Conservation (phyloP, 164 flowering plant species). For the Akebia trifoliata region DNA sequence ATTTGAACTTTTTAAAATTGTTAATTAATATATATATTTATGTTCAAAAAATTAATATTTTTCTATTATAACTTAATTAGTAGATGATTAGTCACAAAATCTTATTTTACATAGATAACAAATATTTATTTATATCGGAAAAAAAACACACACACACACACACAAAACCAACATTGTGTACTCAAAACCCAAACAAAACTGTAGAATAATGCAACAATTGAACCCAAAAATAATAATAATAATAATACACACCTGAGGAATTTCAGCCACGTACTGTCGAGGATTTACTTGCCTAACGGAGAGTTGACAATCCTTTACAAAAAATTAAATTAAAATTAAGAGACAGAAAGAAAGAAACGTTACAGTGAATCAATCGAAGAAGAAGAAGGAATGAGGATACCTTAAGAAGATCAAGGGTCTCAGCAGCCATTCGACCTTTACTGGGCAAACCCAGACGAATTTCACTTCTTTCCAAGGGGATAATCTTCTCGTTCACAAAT, state of each 20-base stretch:
- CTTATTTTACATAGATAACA: no score
- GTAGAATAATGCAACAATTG: neutral
- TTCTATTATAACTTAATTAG: no score
- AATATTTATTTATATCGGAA: no score
- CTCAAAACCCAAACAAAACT: neutral
- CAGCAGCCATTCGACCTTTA: conserved; percentile 87
- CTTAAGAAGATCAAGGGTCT: conserved; percentile 86
- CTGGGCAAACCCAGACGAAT: conserved; percentile 89
- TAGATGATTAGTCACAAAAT: no score
- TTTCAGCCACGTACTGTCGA: conserved; percentile 90
- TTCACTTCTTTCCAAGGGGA: conserved; percentile 41
- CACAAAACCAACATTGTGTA: no score
- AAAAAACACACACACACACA: no score
- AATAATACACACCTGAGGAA: conserved; percentile 62
- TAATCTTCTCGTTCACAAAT: conserved; percentile 27
- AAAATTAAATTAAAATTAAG: conserved; percentile 1
- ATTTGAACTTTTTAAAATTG: no score
- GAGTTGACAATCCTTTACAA: conserved; percentile 80
- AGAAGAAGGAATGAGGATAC: conserved; percentile 23
- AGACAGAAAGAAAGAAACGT: neutral
- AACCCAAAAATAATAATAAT: neutral
- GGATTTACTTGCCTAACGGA: conserved; percentile 86
- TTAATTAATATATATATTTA: no score
- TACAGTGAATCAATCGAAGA: neutral
- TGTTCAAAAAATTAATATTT: no score